Base-by-base conservation (phyloP, 192 early-diverging fungal species). In the Coemansia sp. region DNA sequence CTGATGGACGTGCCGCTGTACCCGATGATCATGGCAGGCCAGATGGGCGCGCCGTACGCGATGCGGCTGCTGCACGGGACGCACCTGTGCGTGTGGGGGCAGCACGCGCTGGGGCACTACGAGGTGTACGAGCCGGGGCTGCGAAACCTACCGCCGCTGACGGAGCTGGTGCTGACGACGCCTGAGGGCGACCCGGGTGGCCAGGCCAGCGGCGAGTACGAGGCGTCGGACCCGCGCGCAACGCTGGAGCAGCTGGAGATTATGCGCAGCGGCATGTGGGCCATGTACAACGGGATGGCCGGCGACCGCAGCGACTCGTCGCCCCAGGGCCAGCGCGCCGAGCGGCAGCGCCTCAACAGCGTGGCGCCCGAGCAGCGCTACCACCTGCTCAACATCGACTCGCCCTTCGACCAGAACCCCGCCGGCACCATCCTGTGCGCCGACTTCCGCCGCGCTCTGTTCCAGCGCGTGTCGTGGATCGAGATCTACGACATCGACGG, bases 31-130 rank as follows among this genome's bases (percentile, higher is more conserved):
- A 20, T 70, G 36, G 54, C 53, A 1, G 72, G 72, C 11, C 34
- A 64, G 48, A 48, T 60, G 42, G 67, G 72, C 36, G 65, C 72
- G 6, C 72, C 72, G 24, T 76, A 70, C 42, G 37, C 60, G 34
- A 76, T 76, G 72, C 66, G 72, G n/a, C 53, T 76, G 17, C 29
- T 76, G 34, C 72, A 76, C 27, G 64, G 60, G 62, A 58, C 62
- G 45, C 72, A 76, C 32, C n/a, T 76, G 56, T 76, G 65, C 30
- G 72, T 76, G 38, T 76, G 67, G 67, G 72, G 72, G 13, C 64
- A 53, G 42, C 65, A 50, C 46, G 50, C 57, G 34, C 40, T 76
- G 37, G 72, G 72, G 9, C 72, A 76, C 53, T 76, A 65, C 43
- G 67, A 76, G 58, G 52, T 76, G 13, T 76, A 64, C 28, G 67